These are phyloP conservation scores for Trametes versicolor DNA, from an alignment of 1,284 basidiomycete species.

Conservation along the genomic window DNA sequence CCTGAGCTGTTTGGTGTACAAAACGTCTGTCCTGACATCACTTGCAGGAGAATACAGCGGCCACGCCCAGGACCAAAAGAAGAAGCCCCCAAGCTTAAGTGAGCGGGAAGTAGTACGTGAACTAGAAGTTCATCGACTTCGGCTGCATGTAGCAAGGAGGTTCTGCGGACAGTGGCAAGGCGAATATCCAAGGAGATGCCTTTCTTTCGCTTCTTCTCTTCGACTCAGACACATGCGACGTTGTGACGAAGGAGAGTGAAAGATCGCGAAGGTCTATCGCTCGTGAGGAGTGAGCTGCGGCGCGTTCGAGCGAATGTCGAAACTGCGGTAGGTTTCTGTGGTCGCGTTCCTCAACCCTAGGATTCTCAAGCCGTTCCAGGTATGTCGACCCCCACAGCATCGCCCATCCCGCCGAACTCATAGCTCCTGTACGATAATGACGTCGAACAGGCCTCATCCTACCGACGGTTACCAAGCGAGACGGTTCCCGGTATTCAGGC, in stretches of 20 bases:
- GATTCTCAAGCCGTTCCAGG: slow-evolving; percentile 87
- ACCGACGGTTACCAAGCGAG: slow-evolving; percentile 74
- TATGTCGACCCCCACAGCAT: slow-evolving; percentile 45
- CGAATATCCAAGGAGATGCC: slow-evolving; percentile 80
- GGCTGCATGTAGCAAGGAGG: slow-evolving; percentile 62
- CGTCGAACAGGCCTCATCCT: slow-evolving; percentile 73
- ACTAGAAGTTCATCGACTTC: slow-evolving; percentile 88
- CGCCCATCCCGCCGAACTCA: neutral
- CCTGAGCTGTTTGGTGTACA: no score
- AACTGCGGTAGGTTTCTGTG: slow-evolving; percentile 88
- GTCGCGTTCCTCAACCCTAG: slow-evolving; percentile 91
- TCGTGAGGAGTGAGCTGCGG: slow-evolving; percentile 94
- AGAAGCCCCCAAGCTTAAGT: slow-evolving; percentile 52
- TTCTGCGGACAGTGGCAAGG: slow-evolving; percentile 63
- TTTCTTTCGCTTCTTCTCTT: slow-evolving; percentile 87
- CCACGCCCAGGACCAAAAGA: no score
- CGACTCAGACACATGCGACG: slow-evolving; percentile 80
- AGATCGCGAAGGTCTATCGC: slow-evolving; percentile 72
- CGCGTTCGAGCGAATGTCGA: slow-evolving; percentile 90
- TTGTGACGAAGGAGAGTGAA: slow-evolving; percentile 58
- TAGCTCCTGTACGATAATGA: slow-evolving; percentile 46
- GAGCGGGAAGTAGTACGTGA: slow-evolving; percentile 84
- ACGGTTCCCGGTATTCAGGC: slow-evolving; percentile 83
- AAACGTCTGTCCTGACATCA: no score
- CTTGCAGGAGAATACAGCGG: no score